Percentiles rank a stretch among this genome's conserved stretches.
Evolutionary conservation across 768 basidiomycete species (phyloP).

Genomic region (Lepiota brunneoincarnata): DNA sequence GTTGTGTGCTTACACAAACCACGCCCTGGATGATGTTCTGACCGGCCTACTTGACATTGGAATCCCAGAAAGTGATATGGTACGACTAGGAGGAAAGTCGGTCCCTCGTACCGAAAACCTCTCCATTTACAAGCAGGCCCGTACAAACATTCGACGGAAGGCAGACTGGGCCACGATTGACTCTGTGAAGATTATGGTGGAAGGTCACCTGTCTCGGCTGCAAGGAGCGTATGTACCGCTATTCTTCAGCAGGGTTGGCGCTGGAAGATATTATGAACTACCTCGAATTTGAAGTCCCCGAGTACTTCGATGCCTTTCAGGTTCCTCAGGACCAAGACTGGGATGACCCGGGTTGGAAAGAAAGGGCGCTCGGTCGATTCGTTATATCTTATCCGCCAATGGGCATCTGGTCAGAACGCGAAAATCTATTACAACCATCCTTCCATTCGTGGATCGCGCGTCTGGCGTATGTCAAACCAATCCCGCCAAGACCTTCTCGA

Average conservation of each 20-base stretch:
- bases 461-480: slow-evolving; percentile 35
- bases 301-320: slow-evolving; percentile 43
- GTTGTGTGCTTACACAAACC: slow-evolving; percentile 76
- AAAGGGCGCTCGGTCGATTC: slow-evolving; percentile 30
- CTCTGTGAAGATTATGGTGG: slow-evolving; percentile 25
- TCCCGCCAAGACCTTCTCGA: slow-evolving; percentile 23
- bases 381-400: slow-evolving; percentile 44
- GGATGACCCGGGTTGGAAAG: slow-evolving; percentile 42
- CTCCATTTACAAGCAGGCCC: slow-evolving; percentile 37
- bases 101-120: slow-evolving; percentile 44
- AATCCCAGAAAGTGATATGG: slow-evolving; percentile 45
- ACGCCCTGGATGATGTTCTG: slow-evolving; percentile 70
- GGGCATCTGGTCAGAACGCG: slow-evolving; percentile 43
- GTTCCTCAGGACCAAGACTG: slow-evolving; percentile 39
- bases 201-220: slow-evolving; percentile 19
- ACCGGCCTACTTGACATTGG: slow-evolving; percentile 60
- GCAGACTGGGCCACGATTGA: slow-evolving; percentile 43
- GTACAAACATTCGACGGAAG: slow-evolving; percentile 19
- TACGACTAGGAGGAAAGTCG: slow-evolving; percentile 60
- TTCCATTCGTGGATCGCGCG: slow-evolving; percentile 21
- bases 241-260: slow-evolving; percentile 9
- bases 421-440: slow-evolving; percentile 33
- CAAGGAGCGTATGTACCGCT: slow-evolving; percentile 6
- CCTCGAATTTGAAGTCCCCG: slow-evolving; percentile 50
- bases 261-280: slow-evolving; percentile 35